These are phyloP conservation scores for Lactarius psammicola DNA, from an alignment of 768 basidiomycete genomes.

Conservation along the genomic window DNA sequence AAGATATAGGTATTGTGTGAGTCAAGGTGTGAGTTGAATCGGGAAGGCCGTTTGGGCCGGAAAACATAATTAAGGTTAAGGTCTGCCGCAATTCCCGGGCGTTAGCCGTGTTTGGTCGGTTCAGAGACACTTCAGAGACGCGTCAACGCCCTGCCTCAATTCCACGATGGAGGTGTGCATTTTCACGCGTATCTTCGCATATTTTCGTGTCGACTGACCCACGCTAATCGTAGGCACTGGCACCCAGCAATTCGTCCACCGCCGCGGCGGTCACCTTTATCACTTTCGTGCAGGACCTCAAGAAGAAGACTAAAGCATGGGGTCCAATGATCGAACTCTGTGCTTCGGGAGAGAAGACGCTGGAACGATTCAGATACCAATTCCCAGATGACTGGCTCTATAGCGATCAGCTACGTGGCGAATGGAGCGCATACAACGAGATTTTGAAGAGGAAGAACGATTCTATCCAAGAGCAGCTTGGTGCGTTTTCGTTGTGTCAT, in stretches of 20 bases:
- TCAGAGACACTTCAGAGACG: conserved; percentile 25
- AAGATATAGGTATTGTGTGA: conserved; percentile 1
- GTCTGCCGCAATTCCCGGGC: conserved; percentile 12
- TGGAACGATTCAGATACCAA: conserved; percentile 95
- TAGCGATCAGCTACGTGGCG: conserved; percentile 93
- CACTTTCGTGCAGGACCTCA: conserved; percentile 98
- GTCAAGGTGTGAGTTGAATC: neutral
- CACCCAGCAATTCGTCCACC: conserved; percentile 86
- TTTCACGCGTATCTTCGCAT: conserved; percentile 7
- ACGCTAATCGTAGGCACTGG: conserved; percentile 40
- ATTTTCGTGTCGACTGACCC: conserved; percentile 9
- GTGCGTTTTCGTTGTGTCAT: conserved; percentile 45
- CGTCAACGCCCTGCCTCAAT: conserved; percentile 24
- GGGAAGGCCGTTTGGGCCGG: neutral
- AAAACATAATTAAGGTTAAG: conserved; percentile 15
- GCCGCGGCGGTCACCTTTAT: conserved; percentile 98
- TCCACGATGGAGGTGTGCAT: conserved; percentile 38
- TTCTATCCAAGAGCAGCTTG: conserved; percentile 96
- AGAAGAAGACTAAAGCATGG: conserved; percentile 96
- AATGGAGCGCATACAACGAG: conserved; percentile 99
- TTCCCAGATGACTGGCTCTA: conserved; percentile 98
- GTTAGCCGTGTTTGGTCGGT: conserved; percentile 13
- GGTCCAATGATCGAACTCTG: conserved; percentile 94
- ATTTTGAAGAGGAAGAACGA: conserved; percentile 97
- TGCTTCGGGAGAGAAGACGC: conserved; percentile 91